Base-by-base conservation (phyloP, 1,284 basidiomycete genomes). In the Sutorius eximius region DNA sequence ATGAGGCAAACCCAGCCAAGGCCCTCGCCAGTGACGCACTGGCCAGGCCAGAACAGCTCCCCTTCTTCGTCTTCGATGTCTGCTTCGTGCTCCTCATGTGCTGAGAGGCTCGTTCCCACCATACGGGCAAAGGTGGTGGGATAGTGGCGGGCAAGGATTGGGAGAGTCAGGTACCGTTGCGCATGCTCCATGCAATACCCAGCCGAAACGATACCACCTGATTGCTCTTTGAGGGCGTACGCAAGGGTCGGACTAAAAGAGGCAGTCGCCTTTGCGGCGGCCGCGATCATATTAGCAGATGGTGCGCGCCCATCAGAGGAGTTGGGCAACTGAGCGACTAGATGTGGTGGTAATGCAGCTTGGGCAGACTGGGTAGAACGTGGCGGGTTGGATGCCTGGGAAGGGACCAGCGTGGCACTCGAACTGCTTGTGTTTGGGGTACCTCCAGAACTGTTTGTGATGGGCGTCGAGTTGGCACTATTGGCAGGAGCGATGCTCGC, bases 1-100 rank as follows among this genome's bases (percentile, higher is more conserved):
- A 91, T 83, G 40, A 86, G 73, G 68, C 87, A 89, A 15, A 89
- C 82, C 88, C 88, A 91, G 16, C 84, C 88, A 30, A 91, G 75
- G 47, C 88, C 87, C 67, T 88, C 85, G 47, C 86, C 87, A 30
- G 80, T 85, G 47, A 82, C 73, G 42, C 79, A 75, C 61, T 88
- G 83, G 36, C 82, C 81, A 0, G 88, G 89, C 89, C 88, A 91
- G 66, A 82, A 87, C 16, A 91, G 75, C 63, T 90, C 89, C 57
- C 88, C 86, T 66, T 89, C 88, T 59, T 87, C 84, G 61, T 91
- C 88, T 65, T 90, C 88, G 54, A 90, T 82, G 59, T 90, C 88
- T 9, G 86, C 85, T 60, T 89, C 87, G 53, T 84, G 78, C 67
- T 91, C 88, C 60, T 91, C 88, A 13, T 75, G 75, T 0, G 79